Evolutionary conservation across 2,329 filamentous ascomycete genomes (phyloP), one percentile per base, ranked within the genome.

Genomic region (Phyllosticta ampelicida): DNA sequence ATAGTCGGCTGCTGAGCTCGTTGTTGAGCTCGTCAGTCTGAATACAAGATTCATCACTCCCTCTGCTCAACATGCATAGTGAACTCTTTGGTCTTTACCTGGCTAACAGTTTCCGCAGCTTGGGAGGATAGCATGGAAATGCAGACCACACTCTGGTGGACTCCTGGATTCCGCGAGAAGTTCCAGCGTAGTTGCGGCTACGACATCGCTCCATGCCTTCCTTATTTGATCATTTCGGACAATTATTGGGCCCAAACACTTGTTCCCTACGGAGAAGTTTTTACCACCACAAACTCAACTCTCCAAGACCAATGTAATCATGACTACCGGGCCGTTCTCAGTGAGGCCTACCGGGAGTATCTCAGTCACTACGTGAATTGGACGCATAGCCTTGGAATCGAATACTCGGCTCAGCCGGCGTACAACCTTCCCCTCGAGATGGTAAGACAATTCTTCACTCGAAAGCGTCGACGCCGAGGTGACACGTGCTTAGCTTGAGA

Each of bases 41-140:
- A n/a, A n/a, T n/a, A n/a, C n/a, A n/a, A n/a, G n/a, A n/a, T n/a
- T n/a, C n/a, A 1, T 69, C n/a, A n/a, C n/a, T n/a, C n/a, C n/a
- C n/a, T n/a, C n/a, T n/a, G n/a, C n/a, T n/a, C n/a, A n/a, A n/a
- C 66, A 9, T 67, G 68, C 62, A 65, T 63, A 5, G 67, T 68
- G 0, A 69, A 72, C 55, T n/a, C n/a, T n/a, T n/a, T n/a, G n/a
- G n/a, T 26, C 30, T 36, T 16, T 19, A 19, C 20, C 21, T 36
- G 30, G 2, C 6, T 36, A 36, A 36, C 1, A 13, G 11, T 16
- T 11, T 16, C 9, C 30, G 16, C 36, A 66, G 65, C 60, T 2
- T 72, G 70, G 69, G 70, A 72, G 62, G 70, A 71, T 56, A 67
- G 64, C 52, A 65, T 66, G 60, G 69, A 72, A 50, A 65, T 70